These are phyloP conservation scores for Monosporascus sp. DNA, from an alignment of 2,329 filamentous ascomycete species.

Conservation along the genomic window DNA sequence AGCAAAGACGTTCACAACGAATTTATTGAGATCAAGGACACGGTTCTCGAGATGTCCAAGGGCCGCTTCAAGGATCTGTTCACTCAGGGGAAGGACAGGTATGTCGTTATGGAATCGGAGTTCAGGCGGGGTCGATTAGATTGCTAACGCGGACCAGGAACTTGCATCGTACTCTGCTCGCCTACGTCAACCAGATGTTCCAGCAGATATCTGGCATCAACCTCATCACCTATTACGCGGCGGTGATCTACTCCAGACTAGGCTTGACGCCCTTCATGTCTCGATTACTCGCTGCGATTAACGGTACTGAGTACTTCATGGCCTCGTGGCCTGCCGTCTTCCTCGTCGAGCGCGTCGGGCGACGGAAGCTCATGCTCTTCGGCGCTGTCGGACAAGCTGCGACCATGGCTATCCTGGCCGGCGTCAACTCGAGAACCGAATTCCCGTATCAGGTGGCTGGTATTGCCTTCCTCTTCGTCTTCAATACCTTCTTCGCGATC, in stretches of 20 bases:
- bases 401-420: constrained; percentile 59
- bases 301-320: constrained; percentile 44
- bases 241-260: constrained; percentile 44
- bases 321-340: constrained; percentile 55
- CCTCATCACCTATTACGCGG: constrained; percentile 39
- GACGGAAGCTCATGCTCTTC: constrained; percentile 67
- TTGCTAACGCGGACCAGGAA: constrained; percentile 26
- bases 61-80: constrained; percentile 51
- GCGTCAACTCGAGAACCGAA: constrained; percentile 29
- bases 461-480: constrained; percentile 41
- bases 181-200: constrained; percentile 53
- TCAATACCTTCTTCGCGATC: constrained; percentile 47
- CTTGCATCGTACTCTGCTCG: constrained; percentile 48
- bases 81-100: constrained; percentile 49
- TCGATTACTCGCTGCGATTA: constrained; percentile 50
- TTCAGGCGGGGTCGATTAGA: not conserved
- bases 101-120: constrained; percentile 1
- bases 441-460: constrained; percentile 22
- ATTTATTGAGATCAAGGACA: constrained; percentile 47
- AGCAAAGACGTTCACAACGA: constrained; percentile 51
- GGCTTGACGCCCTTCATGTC: constrained; percentile 50
- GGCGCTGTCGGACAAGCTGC: constrained; percentile 58
- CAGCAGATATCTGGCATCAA: constrained; percentile 43
- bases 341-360: constrained; percentile 60
- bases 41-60: constrained; percentile 59